Percentiles rank a stretch among this genome's conserved stretches.
phyloP scores from a whole-genome alignment of 495 filamentous ascomycete species.

The Neurospora sp. region DNA sequence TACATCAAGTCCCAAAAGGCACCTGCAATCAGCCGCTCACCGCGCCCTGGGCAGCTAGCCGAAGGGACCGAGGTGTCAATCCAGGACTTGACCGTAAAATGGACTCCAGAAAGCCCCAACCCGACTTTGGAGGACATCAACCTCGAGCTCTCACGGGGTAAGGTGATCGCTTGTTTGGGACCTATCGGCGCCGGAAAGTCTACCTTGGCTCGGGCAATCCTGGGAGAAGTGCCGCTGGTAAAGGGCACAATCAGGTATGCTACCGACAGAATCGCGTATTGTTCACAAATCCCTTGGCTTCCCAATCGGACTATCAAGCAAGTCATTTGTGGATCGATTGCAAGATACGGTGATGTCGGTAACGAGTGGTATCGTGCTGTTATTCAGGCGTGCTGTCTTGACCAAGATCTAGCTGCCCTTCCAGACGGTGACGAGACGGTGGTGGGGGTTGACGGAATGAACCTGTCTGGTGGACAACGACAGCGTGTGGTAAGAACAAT shows the following conservation, averaged over 20 bases:
- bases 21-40: neutral
- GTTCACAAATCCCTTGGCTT: constrained; percentile 40
- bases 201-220: constrained; percentile 41
- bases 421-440: constrained; percentile 44
- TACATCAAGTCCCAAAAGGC: constrained; percentile 2
- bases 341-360: constrained; percentile 34
- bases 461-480: constrained; percentile 53
- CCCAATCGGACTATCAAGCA: constrained; percentile 49
- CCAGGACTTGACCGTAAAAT: constrained; percentile 6
- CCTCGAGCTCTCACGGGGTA: constrained; percentile 4
- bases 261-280: constrained; percentile 21
- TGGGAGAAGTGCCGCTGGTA: constrained; percentile 38
- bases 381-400: constrained; percentile 45
- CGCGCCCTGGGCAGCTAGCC: neutral
- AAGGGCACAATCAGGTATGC: constrained; percentile 31
- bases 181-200: constrained; percentile 49
- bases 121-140: constrained; percentile 4
- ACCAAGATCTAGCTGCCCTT: constrained; percentile 42
- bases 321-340: constrained; percentile 17
- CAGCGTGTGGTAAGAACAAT: constrained; percentile 34
- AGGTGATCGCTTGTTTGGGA: constrained; percentile 13
- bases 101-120: neutral
- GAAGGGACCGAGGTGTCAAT: constrained; percentile 4
- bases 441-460: constrained; percentile 51
- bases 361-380: constrained; percentile 46